phyloP scores from a whole-genome alignment of 2,329 filamentous ascomycete species.

The Chrysoporthe austroafricana region DNA sequence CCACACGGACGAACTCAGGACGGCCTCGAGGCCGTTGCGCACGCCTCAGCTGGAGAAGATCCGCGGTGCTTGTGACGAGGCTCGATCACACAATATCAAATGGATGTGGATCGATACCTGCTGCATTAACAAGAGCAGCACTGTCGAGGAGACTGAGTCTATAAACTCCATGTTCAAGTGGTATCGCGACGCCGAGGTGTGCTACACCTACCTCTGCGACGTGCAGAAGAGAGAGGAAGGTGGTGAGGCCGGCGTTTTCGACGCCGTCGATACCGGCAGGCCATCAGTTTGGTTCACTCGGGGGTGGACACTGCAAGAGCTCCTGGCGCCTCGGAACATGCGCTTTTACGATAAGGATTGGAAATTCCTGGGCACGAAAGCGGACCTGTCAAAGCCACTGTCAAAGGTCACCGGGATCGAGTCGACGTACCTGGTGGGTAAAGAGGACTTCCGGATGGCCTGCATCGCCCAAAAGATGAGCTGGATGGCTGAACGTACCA shows the following conservation, averaged over 20 bases:
- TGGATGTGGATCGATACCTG: constrained; percentile 25
- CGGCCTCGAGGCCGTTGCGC: background rate
- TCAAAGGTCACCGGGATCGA: constrained; percentile 8
- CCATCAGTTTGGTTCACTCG: constrained; percentile 18
- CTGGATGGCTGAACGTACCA: constrained; percentile 12
- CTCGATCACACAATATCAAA: background rate
- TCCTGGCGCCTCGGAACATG: constrained; percentile 26
- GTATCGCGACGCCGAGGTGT: constrained; percentile 12
- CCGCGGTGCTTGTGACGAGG: constrained; percentile 11
- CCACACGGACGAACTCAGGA: constrained; percentile 6
- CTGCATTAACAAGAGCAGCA: constrained; percentile 21
- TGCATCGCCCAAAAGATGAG: constrained; percentile 12
- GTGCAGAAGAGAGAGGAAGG: constrained; percentile 12
- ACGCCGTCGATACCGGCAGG: background rate
- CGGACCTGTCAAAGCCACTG: background rate
- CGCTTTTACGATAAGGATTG: constrained; percentile 30
- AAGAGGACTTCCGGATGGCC: constrained; percentile 13
- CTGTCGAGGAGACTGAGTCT: constrained; percentile 4
- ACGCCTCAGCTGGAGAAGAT: constrained; percentile 16
- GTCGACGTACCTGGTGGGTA: constrained; percentile 22
- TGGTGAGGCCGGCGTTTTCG: background rate
- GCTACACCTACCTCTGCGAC: constrained; percentile 15
- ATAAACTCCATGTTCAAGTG: constrained; percentile 19
- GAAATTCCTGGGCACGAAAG: constrained; percentile 18
- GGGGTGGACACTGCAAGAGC: constrained; percentile 27